phyloP scores from a whole-genome alignment of 495 filamentous ascomycete genomes.

The Eremomyces bilateralis region DNA sequence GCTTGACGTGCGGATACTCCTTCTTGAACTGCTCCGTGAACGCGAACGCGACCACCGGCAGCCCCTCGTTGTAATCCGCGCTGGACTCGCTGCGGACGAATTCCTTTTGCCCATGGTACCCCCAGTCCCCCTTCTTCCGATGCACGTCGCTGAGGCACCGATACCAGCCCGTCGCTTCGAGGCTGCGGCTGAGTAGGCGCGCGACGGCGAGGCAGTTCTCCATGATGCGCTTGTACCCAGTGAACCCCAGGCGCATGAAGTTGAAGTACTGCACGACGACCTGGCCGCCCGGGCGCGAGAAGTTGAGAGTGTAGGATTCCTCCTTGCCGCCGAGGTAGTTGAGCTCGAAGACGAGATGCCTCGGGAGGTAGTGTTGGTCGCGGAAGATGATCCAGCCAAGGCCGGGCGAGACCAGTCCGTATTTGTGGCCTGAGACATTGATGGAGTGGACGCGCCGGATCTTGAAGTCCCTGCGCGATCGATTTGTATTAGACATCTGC shows the following conservation, averaged over 20 bases:
- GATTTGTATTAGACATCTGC: no score
- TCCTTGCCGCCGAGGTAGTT: constrained; percentile 59
- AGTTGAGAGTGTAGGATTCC: constrained; percentile 54
- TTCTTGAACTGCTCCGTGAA: constrained; percentile 39
- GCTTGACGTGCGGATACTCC: constrained; percentile 41
- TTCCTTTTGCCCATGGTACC: constrained; percentile 18
- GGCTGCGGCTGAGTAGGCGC: constrained; percentile 38
- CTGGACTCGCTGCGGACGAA: constrained; percentile 27
- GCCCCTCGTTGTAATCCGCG: constrained; percentile 41
- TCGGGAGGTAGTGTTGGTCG: constrained; percentile 42
- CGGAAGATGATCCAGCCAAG: constrained; percentile 63
- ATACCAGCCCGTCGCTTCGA: constrained; percentile 52
- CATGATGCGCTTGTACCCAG: constrained; percentile 44
- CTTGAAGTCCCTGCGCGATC: constrained; percentile 34
- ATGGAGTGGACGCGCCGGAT: constrained; percentile 55
- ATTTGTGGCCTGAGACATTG: constrained; percentile 56
- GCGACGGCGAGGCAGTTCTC: constrained; percentile 52
- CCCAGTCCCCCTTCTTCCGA: constrained; percentile 24
- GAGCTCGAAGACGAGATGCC: constrained; percentile 49
- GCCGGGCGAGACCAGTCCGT: constrained; percentile 48
- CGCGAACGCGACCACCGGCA: constrained; percentile 52
- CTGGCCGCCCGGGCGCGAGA: constrained; percentile 49
- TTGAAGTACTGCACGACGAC: constrained; percentile 61
- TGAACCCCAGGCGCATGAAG: constrained; percentile 48
- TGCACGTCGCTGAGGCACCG: constrained; percentile 50